phyloP scores from a whole-genome alignment of 139 green algal genomes.

The Monoraphidium neglectum region DNA sequence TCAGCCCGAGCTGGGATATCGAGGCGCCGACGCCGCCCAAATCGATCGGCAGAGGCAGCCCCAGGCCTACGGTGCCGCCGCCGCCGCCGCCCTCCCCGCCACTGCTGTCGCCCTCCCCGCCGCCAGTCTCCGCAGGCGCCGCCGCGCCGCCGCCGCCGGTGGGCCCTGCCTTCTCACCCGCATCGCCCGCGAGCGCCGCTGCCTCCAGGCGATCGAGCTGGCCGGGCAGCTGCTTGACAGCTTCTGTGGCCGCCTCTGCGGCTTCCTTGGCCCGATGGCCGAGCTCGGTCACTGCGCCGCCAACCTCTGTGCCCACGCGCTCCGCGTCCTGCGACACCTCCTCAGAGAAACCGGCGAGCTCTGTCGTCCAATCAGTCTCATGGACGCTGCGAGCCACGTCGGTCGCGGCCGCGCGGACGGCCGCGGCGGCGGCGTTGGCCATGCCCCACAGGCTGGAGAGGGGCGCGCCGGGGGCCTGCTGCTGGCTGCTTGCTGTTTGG shows the following conservation, averaged over 20 bases:
- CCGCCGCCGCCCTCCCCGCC: no score
- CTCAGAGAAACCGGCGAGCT: conserved; percentile 68
- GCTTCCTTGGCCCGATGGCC: no score
- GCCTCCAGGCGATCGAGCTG: conserved; percentile 20
- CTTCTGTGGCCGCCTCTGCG: no score
- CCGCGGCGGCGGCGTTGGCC: conserved; percentile 54
- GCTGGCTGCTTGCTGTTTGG: no score
- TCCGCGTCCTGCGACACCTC: conserved; percentile 67
- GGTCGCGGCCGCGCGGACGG: conserved; percentile 59
- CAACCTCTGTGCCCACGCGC: conserved; percentile 43
- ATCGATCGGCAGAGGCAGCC: no score
- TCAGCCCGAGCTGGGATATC: no score
- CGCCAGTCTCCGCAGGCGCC: no score
- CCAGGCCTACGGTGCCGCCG: no score
- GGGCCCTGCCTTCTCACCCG: neutral
- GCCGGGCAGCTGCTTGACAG: conserved; percentile 53
- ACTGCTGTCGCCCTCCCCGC: no score
- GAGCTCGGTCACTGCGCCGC: no score
- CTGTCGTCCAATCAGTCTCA: conserved; percentile 75
- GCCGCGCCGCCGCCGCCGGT: neutral
- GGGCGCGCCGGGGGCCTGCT: no score
- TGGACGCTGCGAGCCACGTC: conserved; percentile 66
- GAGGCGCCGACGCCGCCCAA: no score
- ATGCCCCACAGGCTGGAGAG: conserved; percentile 68
- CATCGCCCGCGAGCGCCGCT: neutral